Percentiles rank a stretch among this genome's conserved stretches.
Conservation (phyloP, 2,329 filamentous ascomycete genomes). For the Hymenoscyphus infarciens region DNA sequence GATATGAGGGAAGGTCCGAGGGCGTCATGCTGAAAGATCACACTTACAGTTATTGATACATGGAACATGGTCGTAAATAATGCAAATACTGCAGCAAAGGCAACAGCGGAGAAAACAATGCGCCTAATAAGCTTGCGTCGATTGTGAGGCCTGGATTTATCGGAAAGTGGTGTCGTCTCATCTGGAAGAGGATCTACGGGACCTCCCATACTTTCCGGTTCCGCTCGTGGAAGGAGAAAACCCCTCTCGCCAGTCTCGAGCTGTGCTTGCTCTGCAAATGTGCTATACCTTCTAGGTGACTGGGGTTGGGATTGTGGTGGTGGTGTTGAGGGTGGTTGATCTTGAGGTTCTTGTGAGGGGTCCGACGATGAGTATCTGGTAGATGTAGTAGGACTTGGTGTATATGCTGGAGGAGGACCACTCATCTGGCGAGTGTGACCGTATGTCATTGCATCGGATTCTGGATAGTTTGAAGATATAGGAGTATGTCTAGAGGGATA, state of each 20-base stretch:
- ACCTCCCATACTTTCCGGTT: slow-evolving; percentile 32
- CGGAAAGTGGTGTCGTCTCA: slow-evolving; percentile 28
- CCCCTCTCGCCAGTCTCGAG: slow-evolving; percentile 22
- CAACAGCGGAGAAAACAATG: slow-evolving; percentile 23
- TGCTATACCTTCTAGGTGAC: slow-evolving; percentile 24
- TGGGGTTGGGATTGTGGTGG: slow-evolving; percentile 7
- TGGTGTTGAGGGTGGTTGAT: not conserved
- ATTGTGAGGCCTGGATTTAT: slow-evolving; percentile 9
- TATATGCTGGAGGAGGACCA: slow-evolving; percentile 32
- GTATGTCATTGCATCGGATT: slow-evolving; percentile 15
- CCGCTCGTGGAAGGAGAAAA: slow-evolving; percentile 14
- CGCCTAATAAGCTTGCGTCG: slow-evolving; percentile 15
- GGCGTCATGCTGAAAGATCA: not conserved
- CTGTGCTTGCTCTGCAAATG: slow-evolving; percentile 24
- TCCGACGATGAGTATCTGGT: slow-evolving; percentile 6
- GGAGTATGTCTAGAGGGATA: slow-evolving; percentile 17
- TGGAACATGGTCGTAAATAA: slow-evolving; percentile 14
- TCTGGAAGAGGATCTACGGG: slow-evolving; percentile 17
- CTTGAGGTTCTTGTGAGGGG: slow-evolving; percentile 2
- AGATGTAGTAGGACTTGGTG: slow-evolving; percentile 18
- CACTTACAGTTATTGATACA: slow-evolving; percentile 16
- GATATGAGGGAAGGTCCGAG: not conserved
- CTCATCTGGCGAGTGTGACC: slow-evolving; percentile 19
- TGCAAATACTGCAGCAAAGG: slow-evolving; percentile 18
- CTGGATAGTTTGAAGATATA: slow-evolving; percentile 17